Percentiles rank a stretch among this genome's conserved stretches.
These are phyloP conservation scores for Talaromyces rugulosus DNA, from an alignment of 2,329 filamentous ascomycete species.

Conservation along the genomic window DNA sequence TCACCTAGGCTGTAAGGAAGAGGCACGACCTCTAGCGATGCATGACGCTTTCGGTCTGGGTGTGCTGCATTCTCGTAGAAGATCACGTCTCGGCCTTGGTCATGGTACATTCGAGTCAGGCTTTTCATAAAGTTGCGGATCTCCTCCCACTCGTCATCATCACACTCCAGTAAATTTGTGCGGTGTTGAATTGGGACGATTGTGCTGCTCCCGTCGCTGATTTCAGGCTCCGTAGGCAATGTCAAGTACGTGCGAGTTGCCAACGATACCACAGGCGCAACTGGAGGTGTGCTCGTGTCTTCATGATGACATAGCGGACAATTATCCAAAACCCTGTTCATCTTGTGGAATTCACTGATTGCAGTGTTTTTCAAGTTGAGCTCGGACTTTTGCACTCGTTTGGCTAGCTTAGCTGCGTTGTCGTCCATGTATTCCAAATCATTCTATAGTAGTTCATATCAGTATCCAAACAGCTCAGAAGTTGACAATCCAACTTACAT, in stretches of 20 bases:
- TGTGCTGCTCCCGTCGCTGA: slow-evolving; percentile 76
- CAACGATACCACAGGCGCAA: slow-evolving; percentile 81
- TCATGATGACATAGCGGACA: slow-evolving; percentile 94
- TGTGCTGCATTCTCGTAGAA: slow-evolving; percentile 97
- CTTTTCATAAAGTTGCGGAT: slow-evolving; percentile 99
- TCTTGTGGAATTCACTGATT: slow-evolving; percentile 82
- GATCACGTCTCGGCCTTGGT: slow-evolving; percentile 83
- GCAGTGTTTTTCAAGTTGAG: slow-evolving; percentile 82
- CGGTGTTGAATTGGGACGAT: slow-evolving; percentile 87
- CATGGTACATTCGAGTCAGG: slow-evolving; percentile 88
- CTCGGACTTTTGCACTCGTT: slow-evolving; percentile 81
- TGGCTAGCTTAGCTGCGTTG: slow-evolving; percentile 85
- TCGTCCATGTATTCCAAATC: slow-evolving; percentile 97
- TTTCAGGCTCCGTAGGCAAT: slow-evolving; percentile 81
- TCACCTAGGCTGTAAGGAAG: slow-evolving; percentile 89
- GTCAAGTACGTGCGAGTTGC: slow-evolving; percentile 85
- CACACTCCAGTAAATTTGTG: slow-evolving; percentile 89
- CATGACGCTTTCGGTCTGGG: slow-evolving; percentile 74
- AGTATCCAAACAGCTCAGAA: background rate
- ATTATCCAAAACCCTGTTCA: slow-evolving; percentile 77
- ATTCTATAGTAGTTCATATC: slow-evolving; percentile 45
- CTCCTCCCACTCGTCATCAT: slow-evolving; percentile 99
- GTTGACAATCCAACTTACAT: slow-evolving; percentile 41
- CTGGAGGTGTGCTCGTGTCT: slow-evolving; percentile 69
- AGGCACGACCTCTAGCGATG: slow-evolving; percentile 79